Evolutionary conservation across 2,329 filamentous ascomycete species (phyloP).

Genomic region (Aplosporella prunicola): DNA sequence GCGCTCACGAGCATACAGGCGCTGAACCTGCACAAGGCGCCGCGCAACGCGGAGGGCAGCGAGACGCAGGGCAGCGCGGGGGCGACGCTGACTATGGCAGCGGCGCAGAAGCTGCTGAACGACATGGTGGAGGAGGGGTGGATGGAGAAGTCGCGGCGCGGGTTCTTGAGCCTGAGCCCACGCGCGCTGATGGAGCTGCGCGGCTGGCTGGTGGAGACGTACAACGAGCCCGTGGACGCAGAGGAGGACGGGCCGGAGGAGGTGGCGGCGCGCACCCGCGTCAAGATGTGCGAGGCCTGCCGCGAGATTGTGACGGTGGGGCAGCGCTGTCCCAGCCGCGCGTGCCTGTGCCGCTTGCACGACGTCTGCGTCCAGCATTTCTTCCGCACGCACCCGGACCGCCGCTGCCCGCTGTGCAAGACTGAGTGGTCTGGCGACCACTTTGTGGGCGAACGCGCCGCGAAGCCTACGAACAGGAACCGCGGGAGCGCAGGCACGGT

Average conservation of each 20-base stretch:
- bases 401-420: slow-evolving; percentile 25
- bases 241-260: slow-evolving; percentile 33
- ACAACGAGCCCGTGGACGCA: slow-evolving; percentile 60
- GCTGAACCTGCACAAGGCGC: slow-evolving; percentile 51
- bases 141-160: slow-evolving; percentile 63
- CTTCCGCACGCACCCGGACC: slow-evolving; percentile 16
- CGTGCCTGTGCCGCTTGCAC: slow-evolving; percentile 16
- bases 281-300: slow-evolving; percentile 84
- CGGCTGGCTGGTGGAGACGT: slow-evolving; percentile 76
- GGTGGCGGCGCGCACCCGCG: slow-evolving; percentile 47
- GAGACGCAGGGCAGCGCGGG: slow-evolving; percentile 26
- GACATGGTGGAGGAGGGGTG: slow-evolving; percentile 71
- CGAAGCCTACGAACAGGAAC: neutral
- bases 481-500: slow-evolving; percentile 1
- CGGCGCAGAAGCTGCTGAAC: slow-evolving; percentile 64
- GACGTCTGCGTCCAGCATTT: slow-evolving; percentile 25
- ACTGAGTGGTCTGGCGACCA: slow-evolving; percentile 16
- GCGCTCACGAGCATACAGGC: slow-evolving; percentile 74
- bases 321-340: slow-evolving; percentile 13
- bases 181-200: slow-evolving; percentile 77
- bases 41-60: slow-evolving; percentile 28
- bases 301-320: slow-evolving; percentile 73
- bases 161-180: slow-evolving; percentile 67
- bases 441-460: slow-evolving; percentile 9
- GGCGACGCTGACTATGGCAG: slow-evolving; percentile 56